A percentile compares a stretch with the other conserved stretches of the same genome.
Evolutionary conservation across 148 eudicot species (phyloP).

Genomic region (Amaranthus cruentus): DNA sequence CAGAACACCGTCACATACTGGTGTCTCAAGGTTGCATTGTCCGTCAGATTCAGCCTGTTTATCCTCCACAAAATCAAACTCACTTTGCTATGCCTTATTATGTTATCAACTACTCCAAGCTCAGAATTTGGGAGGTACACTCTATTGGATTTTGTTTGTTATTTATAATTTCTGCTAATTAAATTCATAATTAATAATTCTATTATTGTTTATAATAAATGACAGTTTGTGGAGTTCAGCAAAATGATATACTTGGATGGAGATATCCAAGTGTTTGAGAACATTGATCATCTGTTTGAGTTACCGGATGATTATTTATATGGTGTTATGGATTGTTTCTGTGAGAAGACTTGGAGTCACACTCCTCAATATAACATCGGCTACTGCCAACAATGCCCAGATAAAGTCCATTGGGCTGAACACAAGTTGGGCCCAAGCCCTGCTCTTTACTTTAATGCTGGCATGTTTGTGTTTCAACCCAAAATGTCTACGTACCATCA

Average conservation of each 20-base stretch:
- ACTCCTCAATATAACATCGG: conserved; percentile 59
- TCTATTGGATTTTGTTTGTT: neutral
- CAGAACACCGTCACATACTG: conserved; percentile 62
- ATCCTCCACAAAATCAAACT: conserved; percentile 69
- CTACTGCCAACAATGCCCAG: conserved; percentile 67
- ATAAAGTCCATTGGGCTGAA: conserved; percentile 53
- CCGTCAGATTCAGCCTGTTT: conserved; percentile 61
- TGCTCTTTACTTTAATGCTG: conserved; percentile 68
- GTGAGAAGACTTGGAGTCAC: conserved; percentile 73
- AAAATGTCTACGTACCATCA: conserved; percentile 50
- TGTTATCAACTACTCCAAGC: conserved; percentile 82
- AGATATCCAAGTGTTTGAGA: conserved; percentile 75
- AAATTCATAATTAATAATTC: neutral
- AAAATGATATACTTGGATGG: conserved; percentile 90
- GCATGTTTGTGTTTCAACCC: conserved; percentile 84
- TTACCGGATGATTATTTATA: conserved; percentile 62
- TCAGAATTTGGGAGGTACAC: conserved; percentile 78
- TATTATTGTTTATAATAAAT: neutral
- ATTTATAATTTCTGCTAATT: neutral
- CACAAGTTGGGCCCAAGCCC: conserved; percentile 53
- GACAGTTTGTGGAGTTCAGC: conserved; percentile 76
- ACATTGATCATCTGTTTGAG: conserved; percentile 81
- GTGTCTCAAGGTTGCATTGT: conserved; percentile 69
- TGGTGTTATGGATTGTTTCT: conserved; percentile 85
- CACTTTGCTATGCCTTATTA: conserved; percentile 83